These are phyloP conservation scores for Radiomyces spectabilis DNA, from an alignment of 192 early-diverging fungal genomes.

Conservation along the genomic window DNA sequence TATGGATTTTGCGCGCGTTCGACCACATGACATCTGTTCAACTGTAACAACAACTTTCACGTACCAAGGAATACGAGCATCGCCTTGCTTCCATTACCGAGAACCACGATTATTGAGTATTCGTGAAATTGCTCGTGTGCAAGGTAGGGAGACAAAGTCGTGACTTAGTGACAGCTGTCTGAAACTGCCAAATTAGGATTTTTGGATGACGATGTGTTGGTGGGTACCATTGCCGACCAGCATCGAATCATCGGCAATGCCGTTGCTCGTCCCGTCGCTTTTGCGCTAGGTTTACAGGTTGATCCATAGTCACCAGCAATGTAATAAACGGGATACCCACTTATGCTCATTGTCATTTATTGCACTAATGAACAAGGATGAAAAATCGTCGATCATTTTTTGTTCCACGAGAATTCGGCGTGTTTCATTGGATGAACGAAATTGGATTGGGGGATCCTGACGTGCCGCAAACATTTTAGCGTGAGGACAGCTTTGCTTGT, in stretches of 20 bases:
- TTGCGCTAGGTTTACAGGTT: conserved; percentile 15
- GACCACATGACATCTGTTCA: neutral
- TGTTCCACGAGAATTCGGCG: too few species aligned
- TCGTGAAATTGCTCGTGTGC: conserved; percentile 18
- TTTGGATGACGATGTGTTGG: conserved; percentile 18
- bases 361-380: too few species aligned
- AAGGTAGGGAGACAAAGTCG: conserved; percentile 4
- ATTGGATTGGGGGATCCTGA: too few species aligned
- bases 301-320: too few species aligned
- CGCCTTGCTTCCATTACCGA: conserved; percentile 7
- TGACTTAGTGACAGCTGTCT: neutral
- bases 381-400: too few species aligned
- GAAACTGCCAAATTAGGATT: conserved; percentile 6
- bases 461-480: too few species aligned
- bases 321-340: too few species aligned
- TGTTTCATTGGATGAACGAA: too few species aligned
- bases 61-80: neutral
- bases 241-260: conserved; percentile 19
- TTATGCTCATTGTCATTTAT: too few species aligned
- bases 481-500: too few species aligned
- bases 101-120: conserved; percentile 18
- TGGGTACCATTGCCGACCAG: conserved; percentile 12
- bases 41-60: neutral
- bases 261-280: conserved; percentile 18
- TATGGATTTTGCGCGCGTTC: neutral